Base-by-base conservation (phyloP, 352 stramenopile species). In the Phytopythium montanum region DNA sequence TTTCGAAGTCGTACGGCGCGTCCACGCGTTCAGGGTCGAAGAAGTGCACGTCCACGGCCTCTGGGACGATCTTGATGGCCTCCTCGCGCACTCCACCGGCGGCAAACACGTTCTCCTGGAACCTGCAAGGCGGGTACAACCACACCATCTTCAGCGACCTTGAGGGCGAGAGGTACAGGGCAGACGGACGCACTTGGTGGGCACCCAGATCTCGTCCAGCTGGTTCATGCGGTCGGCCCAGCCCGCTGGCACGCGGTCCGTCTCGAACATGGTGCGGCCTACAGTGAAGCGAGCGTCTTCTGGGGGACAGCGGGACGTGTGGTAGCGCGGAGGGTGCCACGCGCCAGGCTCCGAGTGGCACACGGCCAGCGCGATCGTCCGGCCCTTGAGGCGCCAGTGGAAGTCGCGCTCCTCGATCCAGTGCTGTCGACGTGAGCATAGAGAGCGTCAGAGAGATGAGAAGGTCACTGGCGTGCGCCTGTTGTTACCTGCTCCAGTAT, bases 201-300 rank as follows among this genome's bases (percentile, higher is more conserved):
- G 92, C 19, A 98, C 92, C 90, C 90, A 98, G 48, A 97, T 90
- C 75, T 98, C 91, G 68, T 98, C 83, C 87, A 98, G 96, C 13
- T 69, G 64, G 59, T 96, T 92, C 78, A 98, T 92, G 50, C 92
- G 75, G 18, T 87, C 66, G 3, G 73, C 39, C 92, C 93, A 98
- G 26, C 90, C 93, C n/a, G 65, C 75, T 8, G 93, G 92, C 52
- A 98, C 71, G 59, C 93, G 80, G 64, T 98, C 93, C 39, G 92
- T 98, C 73, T 98, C 94, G 59, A 98, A 98, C 94, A 98, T 98
- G 2, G 94, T 98, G 2, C 94, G 64, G 14, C 94, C 94, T 9
- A 98, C 79, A 0, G 58, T 77, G 63, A 90, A 96, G 50, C 49
- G 50, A 7, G 78, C 67, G 0, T 66, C 60, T 2, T 60, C 21